Evolutionary conservation across 192 early-diverging fungal genomes (phyloP), one percentile per base, ranked within the genome.

Genomic region (Coemansia sp.): DNA sequence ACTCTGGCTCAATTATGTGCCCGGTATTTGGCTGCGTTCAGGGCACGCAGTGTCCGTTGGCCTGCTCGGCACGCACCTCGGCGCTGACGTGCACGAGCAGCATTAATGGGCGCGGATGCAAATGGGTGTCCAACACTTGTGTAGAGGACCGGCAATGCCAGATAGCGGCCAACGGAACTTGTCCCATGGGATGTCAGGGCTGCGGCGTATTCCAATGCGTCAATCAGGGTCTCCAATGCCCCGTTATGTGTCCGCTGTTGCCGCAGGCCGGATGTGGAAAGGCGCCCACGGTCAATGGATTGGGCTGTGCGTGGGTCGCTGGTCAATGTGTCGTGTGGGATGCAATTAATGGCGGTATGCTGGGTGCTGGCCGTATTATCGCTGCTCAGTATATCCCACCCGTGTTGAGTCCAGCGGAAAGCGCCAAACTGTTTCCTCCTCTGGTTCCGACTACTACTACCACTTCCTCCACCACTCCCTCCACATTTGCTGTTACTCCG

Each of bases 181-280:
- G 78, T 36, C 54, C 77, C 2, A 27, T 12, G 8, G 72, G 65
- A 31, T 81, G 78, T 47, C 57, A 49, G 51, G 68, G 65, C 0
- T 81, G 78, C 42, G 72, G 65, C 3, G 49, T 36, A 22, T 71
- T 71, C 66, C 65, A 70, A 58, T 81, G 78, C 66, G 64, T 74
- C 3, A 67, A 60, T 20, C 31, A 56, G 19, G 69, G 67, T 1
- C 45, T 75, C 10, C 45, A 66, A 35, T 81, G 78, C 60, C 78
- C 78, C 0, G 51, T 63, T 1, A 59, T 68, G 0, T 81, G 78
- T 53, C 31, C 59, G 31, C 24, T 46, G 5, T 60, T 70, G 3
- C 29, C 62, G 7, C 31, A 62, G 20, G 22, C 20, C 32, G 37
- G 19, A 15, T 81, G 78, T 29, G 67, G 68, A 8, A 71, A 69